Base-by-base conservation (phyloP, 148 eudicot genomes). In the Hydrangea macrophylla region DNA sequence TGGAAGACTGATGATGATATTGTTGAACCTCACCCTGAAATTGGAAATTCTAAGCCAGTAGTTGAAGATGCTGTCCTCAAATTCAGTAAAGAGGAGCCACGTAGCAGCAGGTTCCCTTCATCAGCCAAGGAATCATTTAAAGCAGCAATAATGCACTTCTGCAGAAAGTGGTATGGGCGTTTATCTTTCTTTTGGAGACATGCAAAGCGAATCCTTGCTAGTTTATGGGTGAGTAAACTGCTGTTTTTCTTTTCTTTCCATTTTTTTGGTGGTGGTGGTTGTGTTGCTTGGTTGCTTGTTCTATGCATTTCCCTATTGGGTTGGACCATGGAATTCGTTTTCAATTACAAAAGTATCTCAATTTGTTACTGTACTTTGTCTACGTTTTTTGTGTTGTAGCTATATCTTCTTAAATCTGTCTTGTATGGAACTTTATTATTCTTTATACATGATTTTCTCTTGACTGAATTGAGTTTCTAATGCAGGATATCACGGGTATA, bases 401-500 rank as follows among this genome's bases (percentile, higher is more conserved):
- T n/a, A n/a, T n/a, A n/a, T n/a, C n/a, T n/a, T n/a, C n/a, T n/a
- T n/a, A n/a, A n/a, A n/a, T n/a, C n/a, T n/a, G n/a, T n/a, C n/a
- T n/a, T n/a, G n/a, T n/a, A n/a, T n/a, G n/a, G n/a, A n/a, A n/a
- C n/a, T n/a, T n/a, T n/a, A n/a, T n/a, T n/a, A n/a, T n/a, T n/a
- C n/a, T n/a, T n/a, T n/a, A n/a, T n/a, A n/a, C n/a, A n/a, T n/a
- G n/a, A n/a, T n/a, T n/a, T n/a, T n/a, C n/a, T n/a, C n/a, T n/a
- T n/a, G n/a, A n/a, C n/a, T n/a, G n/a, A n/a, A n/a, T n/a, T n/a
- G n/a, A n/a, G n/a, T 65, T 75, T 66, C 55, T 62, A 70, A 58
- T 85, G 79, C 87, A 92, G 98, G 81, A 86, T 62, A 81, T 92
- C 86, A 81, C 96, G 76, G 98, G 98, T 40, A 83, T 90, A 67